Evolutionary conservation across 2,329 filamentous ascomycete genomes (phyloP).

Genomic region (Scedosporium apiospermum): DNA sequence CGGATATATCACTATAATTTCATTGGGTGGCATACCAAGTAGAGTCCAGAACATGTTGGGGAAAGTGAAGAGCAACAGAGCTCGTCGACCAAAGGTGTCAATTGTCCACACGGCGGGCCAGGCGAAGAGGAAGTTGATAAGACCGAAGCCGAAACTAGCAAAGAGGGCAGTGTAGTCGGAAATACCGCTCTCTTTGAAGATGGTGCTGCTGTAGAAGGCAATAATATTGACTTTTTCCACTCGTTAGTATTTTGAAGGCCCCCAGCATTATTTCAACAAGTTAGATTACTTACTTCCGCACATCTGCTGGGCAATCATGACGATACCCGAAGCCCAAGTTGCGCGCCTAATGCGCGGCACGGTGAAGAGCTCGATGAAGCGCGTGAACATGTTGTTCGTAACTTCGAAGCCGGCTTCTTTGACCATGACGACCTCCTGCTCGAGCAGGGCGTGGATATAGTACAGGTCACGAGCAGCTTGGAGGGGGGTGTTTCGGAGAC

Average conservation of each 20-base stretch:
- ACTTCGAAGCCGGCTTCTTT: constrained; percentile 19
- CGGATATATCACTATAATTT: neutral
- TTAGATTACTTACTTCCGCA: constrained; percentile 32
- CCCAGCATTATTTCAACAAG: neutral
- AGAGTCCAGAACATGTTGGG: constrained; percentile 55
- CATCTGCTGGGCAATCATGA: constrained; percentile 60
- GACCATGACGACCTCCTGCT: constrained; percentile 19
- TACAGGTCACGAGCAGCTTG: constrained; percentile 55
- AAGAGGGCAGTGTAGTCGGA: constrained; percentile 26
- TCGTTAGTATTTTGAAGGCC: neutral
- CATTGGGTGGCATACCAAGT: constrained; percentile 20
- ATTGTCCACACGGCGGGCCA: constrained; percentile 59
- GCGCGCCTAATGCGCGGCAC: constrained; percentile 50
- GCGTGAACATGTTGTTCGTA: constrained; percentile 35
- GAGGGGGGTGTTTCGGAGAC: constrained; percentile 46
- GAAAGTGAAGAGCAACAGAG: constrained; percentile 55
- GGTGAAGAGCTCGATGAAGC: constrained; percentile 47
- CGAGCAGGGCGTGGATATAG: constrained; percentile 36
- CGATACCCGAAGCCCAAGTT: constrained; percentile 55
- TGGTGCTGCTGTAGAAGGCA: constrained; percentile 36
- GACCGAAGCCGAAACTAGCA: constrained; percentile 33
- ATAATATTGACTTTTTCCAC: constrained; percentile 31
- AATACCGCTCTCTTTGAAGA: constrained; percentile 34
- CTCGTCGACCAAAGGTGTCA: constrained; percentile 55
- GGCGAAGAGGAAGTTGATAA: constrained; percentile 57